Base-by-base conservation (phyloP, 2,329 filamentous ascomycete genomes). In the Scortechinia acanthostroma region DNA sequence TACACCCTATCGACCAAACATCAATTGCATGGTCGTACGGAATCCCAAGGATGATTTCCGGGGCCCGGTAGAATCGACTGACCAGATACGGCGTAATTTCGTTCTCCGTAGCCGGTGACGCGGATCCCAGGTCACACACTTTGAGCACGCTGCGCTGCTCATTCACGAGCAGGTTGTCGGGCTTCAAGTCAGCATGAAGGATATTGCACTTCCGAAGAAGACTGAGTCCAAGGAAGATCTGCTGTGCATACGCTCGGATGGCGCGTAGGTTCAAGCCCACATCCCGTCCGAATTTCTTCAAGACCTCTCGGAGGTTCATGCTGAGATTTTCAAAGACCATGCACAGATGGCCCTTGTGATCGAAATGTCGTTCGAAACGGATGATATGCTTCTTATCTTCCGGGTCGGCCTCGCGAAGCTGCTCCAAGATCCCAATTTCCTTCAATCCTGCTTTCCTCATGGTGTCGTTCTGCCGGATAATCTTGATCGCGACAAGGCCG, bases 1-100 rank as follows among this genome's bases (percentile, higher is more conserved):
- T 98, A 66, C 93, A 98, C 28, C 93, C 94, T 52, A 97, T 89
- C 4, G 91, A 94, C 93, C 93, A 98, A 73, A 95, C 88, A 62
- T 98, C 93, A 52, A 97, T 88, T 4, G 86, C 85, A 60, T 91
- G 94, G 60, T 95, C 90, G 61, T 95, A 95, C 6, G 87, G 86
- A 70, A 96, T 91, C n/a, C 93, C 93, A 3, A 98, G 76, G 49
- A 98, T 95, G 58, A 98, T 89, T 67, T 98, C 93, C 2, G 94
- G 93, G 3, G 93, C 93, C 49, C 93, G 86, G 62, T 98, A 98
- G 66, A 97, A 98, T 46, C 94, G 85, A 68, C 90, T 96, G 58
- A 97, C 90, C 1, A 98, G 82, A 59, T 97, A 97, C 13, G 90
- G 90, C 1, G 90, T 95, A 50, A 95, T 86, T 57, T 95, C 89